phyloP scores from a whole-genome alignment of 2,329 filamentous ascomycete species.

The Colletotrichum sidae region DNA sequence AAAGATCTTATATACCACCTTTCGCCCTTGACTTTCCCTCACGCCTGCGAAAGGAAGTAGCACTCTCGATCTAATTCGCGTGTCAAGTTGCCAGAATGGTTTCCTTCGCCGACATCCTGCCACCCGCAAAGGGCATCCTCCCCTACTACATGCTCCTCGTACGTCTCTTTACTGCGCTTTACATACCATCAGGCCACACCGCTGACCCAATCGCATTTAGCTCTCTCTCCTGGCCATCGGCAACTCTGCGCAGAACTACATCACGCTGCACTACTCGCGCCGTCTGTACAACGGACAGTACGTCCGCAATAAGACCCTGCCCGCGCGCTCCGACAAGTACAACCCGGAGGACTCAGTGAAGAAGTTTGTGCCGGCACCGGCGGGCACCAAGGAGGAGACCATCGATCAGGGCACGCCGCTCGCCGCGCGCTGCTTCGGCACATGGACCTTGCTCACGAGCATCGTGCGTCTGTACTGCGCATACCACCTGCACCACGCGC shows the following conservation, averaged over 20 bases:
- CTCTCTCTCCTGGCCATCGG: slow-evolving; percentile 84
- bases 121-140: slow-evolving; percentile 63
- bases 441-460: slow-evolving; percentile 85
- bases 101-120: slow-evolving; percentile 56
- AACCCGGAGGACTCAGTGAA: slow-evolving; percentile 65
- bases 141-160: slow-evolving; percentile 71
- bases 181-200: not conserved
- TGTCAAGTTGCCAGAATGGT: slow-evolving; percentile 53
- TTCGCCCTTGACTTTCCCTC: not conserved
- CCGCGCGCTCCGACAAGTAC: slow-evolving; percentile 52
- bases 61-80: not conserved
- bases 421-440: slow-evolving; percentile 83
- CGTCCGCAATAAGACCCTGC: slow-evolving; percentile 61
- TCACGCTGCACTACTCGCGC: slow-evolving; percentile 83
- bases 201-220: slow-evolving; percentile 56
- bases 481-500: slow-evolving; percentile 79
- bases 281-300: slow-evolving; percentile 83
- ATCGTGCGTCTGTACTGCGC: slow-evolving; percentile 85
- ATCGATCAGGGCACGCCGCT: slow-evolving; percentile 78
- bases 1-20: not conserved
- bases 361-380: slow-evolving; percentile 60
- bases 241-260: slow-evolving; percentile 88
- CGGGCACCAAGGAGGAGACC: slow-evolving; percentile 58
- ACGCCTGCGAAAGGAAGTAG: too few relatives aligned
- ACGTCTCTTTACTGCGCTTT: slow-evolving; percentile 41